These are phyloP conservation scores for Exserohilum turcica DNA, from an alignment of 2,329 filamentous ascomycete genomes.

Conservation along the genomic window DNA sequence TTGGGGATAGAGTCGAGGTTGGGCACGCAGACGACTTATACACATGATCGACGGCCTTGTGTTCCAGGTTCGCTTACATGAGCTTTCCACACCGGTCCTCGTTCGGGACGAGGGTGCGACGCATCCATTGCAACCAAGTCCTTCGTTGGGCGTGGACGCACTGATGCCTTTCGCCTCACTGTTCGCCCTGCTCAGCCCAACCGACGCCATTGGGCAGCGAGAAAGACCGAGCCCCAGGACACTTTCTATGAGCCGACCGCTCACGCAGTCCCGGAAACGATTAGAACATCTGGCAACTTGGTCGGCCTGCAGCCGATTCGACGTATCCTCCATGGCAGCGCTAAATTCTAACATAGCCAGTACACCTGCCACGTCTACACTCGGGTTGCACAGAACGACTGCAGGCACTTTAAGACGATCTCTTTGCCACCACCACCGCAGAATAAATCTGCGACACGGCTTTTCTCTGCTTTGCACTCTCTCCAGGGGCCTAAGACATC, in stretches of 20 bases:
- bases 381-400: slow-evolving; percentile 9
- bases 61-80: slow-evolving; percentile 10
- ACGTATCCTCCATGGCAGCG: slow-evolving; percentile 10
- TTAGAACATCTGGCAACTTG: slow-evolving; percentile 12
- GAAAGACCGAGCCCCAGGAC: slow-evolving; percentile 20
- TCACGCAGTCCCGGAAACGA: slow-evolving; percentile 10
- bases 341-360: slow-evolving; percentile 14
- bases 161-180: slow-evolving; percentile 39
- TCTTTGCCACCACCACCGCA: slow-evolving; percentile 29
- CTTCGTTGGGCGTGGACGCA: slow-evolving; percentile 34
- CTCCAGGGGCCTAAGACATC: not conserved
- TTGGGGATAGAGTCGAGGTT: slow-evolving; percentile 22
- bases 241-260: slow-evolving; percentile 16
- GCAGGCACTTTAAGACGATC: slow-evolving; percentile 30
- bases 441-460: slow-evolving; percentile 3
- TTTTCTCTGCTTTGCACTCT: slow-evolving; percentile 5
- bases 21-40: slow-evolving; percentile 32
- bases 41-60: slow-evolving; percentile 12
- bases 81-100: slow-evolving; percentile 19
- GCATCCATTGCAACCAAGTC: slow-evolving; percentile 10
- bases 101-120: slow-evolving; percentile 11
- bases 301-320: slow-evolving; percentile 9
- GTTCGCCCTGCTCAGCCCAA: slow-evolving; percentile 36
- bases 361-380: slow-evolving; percentile 30
- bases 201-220: slow-evolving; percentile 33